phyloP scores from a whole-genome alignment of 169 alveolate genomes.

The Eimeria zaria region DNA sequence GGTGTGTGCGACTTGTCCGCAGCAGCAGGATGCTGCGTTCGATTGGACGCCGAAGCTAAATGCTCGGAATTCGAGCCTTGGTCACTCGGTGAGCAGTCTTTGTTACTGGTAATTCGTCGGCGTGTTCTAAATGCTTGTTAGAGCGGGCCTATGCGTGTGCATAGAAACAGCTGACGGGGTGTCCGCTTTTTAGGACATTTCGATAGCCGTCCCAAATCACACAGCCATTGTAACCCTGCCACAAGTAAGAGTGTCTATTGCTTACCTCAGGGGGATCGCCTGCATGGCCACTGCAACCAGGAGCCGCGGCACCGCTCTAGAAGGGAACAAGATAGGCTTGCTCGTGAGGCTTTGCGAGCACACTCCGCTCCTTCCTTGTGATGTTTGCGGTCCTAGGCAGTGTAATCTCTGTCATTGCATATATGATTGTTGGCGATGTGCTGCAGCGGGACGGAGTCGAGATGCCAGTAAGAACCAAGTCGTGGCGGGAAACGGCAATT shows the following conservation, averaged over 20 bases:
- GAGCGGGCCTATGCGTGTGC: neutral
- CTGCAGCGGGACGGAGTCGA: conserved; percentile 77
- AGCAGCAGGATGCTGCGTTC: conserved; percentile 75
- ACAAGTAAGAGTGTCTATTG: neutral
- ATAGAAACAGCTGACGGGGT: neutral
- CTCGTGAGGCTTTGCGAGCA: neutral
- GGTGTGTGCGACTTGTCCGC: conserved; percentile 26
- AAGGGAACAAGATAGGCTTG: conserved; percentile 70
- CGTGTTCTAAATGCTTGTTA: neutral
- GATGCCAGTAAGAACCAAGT: conserved; percentile 73
- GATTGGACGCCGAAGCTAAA: conserved; percentile 78
- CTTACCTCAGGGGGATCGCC: conserved; percentile 58
- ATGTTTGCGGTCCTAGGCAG: neutral
- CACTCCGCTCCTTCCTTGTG: neutral
- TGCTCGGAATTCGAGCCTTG: conserved; percentile 64
- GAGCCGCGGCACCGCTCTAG: conserved; percentile 74
- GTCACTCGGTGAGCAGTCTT: conserved; percentile 47
- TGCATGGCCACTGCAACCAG: conserved; percentile 75
- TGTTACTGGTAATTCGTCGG: neutral
- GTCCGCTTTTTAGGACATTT: neutral
- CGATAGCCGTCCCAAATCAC: neutral
- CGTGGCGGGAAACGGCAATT: conserved; percentile 71
- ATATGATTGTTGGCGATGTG: neutral
- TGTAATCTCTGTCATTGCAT: neutral
- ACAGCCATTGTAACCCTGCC: neutral